Evolutionary conservation across 371 early-diverging fungal genomes (phyloP), one percentile per base, ranked within the genome.

Genomic region (Circinella umbellata): DNA sequence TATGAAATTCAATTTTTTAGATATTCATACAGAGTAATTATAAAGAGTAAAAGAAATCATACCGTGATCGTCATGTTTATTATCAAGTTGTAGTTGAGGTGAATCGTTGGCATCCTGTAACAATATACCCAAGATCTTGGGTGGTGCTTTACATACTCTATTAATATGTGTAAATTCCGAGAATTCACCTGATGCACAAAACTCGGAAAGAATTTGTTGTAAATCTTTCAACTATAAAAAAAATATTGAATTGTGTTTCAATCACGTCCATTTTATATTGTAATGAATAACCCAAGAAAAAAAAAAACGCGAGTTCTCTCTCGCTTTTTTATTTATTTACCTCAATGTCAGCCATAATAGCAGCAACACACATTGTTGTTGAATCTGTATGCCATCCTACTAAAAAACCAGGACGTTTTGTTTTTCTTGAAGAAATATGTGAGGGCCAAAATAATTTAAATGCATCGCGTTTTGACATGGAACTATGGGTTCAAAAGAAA

Each of bases 381-480:
- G 71, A 62, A 2, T 67, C 64, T 35, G 74, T 81, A 59, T 70
- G 68, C 84, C 84, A 84, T 10, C 84, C 84, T 46, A 84, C 75
- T 4, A 84, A 48, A 68, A 71, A 84, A 1, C 84, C 82, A 39
- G 61, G 61, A 15, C 63, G 70, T 53, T 46, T 66, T 18, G 47
- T 37, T 42, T 72, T 66, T 8, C 78, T 78, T 59, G 79, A 71
- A 57, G 76, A 79, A 20, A 80, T 69, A 63, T 81, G 84, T n/a
- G 80, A 78, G 46, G 84, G 84, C 84, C 84, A 84, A 59, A 79
- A 82, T 66, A 84, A 35, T 60, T 81, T 81, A 35, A 82, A 68
- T 66, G 66, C 76, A 76, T 79, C 71, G 67, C 67, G 36, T 46
- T 63, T 63, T 53, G 67, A 61, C 70, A 70, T 70, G 20, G 38